Conservation (phyloP, 257 asterid species). For the Solanum piurae region DNA sequence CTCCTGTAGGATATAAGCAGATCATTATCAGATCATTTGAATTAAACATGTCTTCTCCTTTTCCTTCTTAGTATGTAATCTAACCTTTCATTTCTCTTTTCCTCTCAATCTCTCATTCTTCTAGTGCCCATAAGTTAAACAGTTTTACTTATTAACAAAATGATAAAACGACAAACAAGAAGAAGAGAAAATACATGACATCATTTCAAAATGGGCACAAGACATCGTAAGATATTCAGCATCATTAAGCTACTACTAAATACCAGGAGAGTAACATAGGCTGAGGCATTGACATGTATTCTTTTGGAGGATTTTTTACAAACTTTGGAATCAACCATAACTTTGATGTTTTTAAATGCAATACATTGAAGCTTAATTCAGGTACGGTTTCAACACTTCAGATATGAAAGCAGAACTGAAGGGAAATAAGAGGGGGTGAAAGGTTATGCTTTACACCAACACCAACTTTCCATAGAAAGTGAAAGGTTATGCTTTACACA, state of each 20-base stretch:
- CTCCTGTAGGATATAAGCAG: slow-evolving; percentile 36
- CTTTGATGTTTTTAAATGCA: no score
- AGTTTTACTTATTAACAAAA: neutral
- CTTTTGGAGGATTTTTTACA: neutral
- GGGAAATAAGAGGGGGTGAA: no score
- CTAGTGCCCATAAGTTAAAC: neutral
- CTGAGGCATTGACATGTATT: neutral
- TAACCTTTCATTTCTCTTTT: neutral
- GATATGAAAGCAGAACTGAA: no score
- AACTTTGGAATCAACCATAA: neutral
- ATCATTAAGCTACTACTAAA: neutral
- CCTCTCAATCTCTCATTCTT: neutral
- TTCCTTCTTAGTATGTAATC: neutral
- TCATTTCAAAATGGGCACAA: neutral
- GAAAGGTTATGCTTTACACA: no score
- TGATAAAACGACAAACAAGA: neutral
- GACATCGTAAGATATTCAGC: neutral
- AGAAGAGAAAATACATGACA: neutral
- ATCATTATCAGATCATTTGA: neutral
- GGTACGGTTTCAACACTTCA: no score
- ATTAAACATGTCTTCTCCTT: neutral
- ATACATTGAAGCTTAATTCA: no score
- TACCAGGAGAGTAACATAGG: neutral
- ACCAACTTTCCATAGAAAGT: no score
- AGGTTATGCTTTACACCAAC: no score